phyloP scores from a whole-genome alignment of 1,284 basidiomycete species.

The Rhodotorula sp. region DNA sequence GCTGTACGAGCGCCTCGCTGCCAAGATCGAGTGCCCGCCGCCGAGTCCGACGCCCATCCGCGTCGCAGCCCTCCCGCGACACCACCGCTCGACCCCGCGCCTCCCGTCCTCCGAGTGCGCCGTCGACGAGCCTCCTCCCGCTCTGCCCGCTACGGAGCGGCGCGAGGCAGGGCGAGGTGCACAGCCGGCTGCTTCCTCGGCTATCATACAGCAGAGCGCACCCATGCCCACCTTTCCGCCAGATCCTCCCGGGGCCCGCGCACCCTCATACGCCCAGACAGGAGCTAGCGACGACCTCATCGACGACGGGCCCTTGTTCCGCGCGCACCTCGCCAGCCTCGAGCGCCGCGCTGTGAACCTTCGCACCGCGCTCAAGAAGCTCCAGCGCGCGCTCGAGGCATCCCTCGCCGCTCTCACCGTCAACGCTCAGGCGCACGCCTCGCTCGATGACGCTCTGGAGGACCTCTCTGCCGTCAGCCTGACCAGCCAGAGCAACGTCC shows the following conservation, averaged over 20 bases:
- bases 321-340: conserved; percentile 33
- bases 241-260: too few relatives aligned
- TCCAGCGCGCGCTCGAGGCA: conserved; percentile 31
- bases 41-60: too few relatives aligned
- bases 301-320: conserved; percentile 44
- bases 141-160: too few relatives aligned
- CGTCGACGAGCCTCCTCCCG: too few relatives aligned
- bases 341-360: conserved; percentile 36
- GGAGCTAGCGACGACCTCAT: conserved; percentile 1
- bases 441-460: conserved; percentile 37
- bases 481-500: conserved; percentile 9
- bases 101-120: too few relatives aligned
- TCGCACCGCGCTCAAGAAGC: conserved; percentile 35
- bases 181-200: too few relatives aligned
- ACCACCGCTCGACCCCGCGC: neutral
- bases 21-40: too few relatives aligned
- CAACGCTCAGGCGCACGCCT: conserved; percentile 23
- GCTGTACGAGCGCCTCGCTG: too few relatives aligned
- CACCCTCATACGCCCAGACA: neutral
- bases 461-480: conserved; percentile 25
- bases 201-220: neutral
- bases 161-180: too few relatives aligned
- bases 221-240: neutral
- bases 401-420: conserved; percentile 18
- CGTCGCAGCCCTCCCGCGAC: too few relatives aligned